Conservation (phyloP, 768 basidiomycete genomes). For the Suillus discolor region DNA sequence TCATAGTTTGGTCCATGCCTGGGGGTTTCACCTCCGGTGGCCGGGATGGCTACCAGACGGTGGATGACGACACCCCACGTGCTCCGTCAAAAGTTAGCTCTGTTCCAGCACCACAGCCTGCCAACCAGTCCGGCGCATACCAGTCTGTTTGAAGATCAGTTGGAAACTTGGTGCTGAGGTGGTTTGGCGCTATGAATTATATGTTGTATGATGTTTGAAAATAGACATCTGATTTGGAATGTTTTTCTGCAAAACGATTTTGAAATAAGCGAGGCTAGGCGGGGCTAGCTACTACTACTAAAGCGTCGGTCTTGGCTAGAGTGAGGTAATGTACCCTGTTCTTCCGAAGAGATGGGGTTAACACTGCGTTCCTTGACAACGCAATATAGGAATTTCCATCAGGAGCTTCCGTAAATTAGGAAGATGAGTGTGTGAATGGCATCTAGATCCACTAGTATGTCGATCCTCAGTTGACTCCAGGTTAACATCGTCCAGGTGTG, state of each 20-base stretch:
- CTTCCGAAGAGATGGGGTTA: neutral
- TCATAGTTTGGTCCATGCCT: slow-evolving; percentile 78
- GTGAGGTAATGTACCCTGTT: slow-evolving; percentile 7
- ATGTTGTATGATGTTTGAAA: neutral
- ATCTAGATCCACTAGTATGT: slow-evolving; percentile 11
- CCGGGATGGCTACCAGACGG: slow-evolving; percentile 62
- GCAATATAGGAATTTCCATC: slow-evolving; percentile 4
- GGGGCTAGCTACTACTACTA: neutral
- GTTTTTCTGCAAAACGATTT: neutral
- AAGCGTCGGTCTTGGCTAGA: neutral
- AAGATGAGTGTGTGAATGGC: slow-evolving; percentile 10
- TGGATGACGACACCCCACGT: slow-evolving; percentile 53
- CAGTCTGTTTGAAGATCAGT: neutral
- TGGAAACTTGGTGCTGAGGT: neutral
- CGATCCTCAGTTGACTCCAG: neutral
- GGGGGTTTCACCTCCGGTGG: slow-evolving; percentile 61
- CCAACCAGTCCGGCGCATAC: slow-evolving; percentile 1
- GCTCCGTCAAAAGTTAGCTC: slow-evolving; percentile 1
- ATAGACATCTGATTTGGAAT: neutral
- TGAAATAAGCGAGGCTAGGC: neutral
- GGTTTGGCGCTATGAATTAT: neutral
- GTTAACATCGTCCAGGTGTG: neutral
- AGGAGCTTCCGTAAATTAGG: neutral
- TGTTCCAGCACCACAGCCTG: slow-evolving; percentile 1
- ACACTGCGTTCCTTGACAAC: slow-evolving; percentile 3